A percentile compares a stretch with the other conserved stretches of the same genome.
Evolutionary conservation across 73 alveolate species (phyloP).

Genomic region (Paramecium bursaria): DNA sequence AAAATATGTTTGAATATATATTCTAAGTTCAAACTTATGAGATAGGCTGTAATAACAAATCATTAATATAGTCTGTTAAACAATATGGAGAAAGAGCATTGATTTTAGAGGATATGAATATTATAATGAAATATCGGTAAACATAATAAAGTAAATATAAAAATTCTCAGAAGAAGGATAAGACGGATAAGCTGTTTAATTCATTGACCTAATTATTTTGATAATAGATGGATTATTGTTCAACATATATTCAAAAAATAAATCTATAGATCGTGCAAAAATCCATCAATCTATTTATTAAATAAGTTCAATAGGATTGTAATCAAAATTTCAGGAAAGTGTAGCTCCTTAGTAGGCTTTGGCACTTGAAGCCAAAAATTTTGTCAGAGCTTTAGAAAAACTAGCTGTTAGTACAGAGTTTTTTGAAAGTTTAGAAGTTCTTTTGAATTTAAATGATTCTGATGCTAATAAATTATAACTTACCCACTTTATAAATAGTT

Average conservation of each 20-base stretch:
- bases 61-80: too few relatives aligned
- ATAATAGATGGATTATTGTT: conserved; percentile 16
- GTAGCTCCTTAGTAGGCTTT: neutral
- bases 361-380: neutral
- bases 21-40: too few relatives aligned
- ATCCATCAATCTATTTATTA: neutral
- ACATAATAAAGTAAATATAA: too few relatives aligned
- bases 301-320: conserved; percentile 1
- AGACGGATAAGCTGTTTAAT: conserved; percentile 11
- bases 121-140: too few relatives aligned
- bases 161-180: conserved; percentile 59
- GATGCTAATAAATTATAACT: conserved; percentile 43
- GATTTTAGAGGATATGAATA: too few relatives aligned
- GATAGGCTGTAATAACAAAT: too few relatives aligned
- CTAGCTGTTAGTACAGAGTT: conserved; percentile 13
- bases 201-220: conserved; percentile 2
- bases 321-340: conserved; percentile 4
- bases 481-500: conserved; percentile 25
- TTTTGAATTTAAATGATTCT: conserved; percentile 27
- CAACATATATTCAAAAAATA: conserved; percentile 29
- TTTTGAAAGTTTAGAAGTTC: conserved; percentile 3
- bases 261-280: conserved; percentile 25
- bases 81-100: too few relatives aligned
- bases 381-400: conserved; percentile 14
- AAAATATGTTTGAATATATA: too few relatives aligned